A percentile compares a stretch with the other conserved stretches of the same genome.
Conservation (phyloP, 371 early-diverging fungal genomes). For the Rhizopus arrhizus region DNA sequence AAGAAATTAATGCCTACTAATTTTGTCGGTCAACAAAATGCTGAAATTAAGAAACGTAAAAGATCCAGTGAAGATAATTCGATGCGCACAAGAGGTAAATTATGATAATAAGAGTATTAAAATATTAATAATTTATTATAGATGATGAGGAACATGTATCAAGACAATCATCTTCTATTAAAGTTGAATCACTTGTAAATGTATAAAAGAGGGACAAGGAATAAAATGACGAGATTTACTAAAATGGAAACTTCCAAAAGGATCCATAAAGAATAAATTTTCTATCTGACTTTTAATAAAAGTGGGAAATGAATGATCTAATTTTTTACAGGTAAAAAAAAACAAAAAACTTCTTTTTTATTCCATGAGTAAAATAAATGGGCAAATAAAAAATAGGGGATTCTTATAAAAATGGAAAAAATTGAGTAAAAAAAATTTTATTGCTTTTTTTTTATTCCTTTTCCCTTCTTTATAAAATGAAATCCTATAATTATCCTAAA, state of each 20-base stretch:
- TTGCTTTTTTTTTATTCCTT: slow-evolving; percentile 7
- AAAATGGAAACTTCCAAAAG: slow-evolving; percentile 2
- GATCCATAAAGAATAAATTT: slow-evolving; percentile 2
- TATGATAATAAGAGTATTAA: background rate
- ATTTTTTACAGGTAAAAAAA: background rate
- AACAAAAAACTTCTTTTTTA: slow-evolving; percentile 20
- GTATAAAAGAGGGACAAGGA: background rate
- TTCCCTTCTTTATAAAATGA: slow-evolving; percentile 10
- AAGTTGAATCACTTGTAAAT: slow-evolving; percentile 33
- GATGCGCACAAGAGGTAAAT: background rate
- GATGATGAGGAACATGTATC: background rate
- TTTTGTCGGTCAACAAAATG: background rate
- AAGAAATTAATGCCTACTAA: slow-evolving; percentile 17
- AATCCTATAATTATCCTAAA: background rate
- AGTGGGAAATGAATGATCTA: background rate
- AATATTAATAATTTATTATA: background rate
- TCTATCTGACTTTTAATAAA: background rate
- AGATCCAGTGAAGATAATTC: background rate
- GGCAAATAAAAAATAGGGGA: slow-evolving; percentile 26
- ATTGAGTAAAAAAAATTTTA: slow-evolving; percentile 10
- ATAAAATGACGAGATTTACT: background rate
- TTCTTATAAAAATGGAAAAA: slow-evolving; percentile 25
- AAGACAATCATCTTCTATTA: slow-evolving; percentile 22
- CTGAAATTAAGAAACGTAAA: slow-evolving; percentile 2
- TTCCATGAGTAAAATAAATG: slow-evolving; percentile 14